A percentile compares a stretch with the other conserved stretches of the same genome.
Evolutionary conservation across 768 basidiomycete genomes (phyloP).

Genomic region (Rossbeevera mucosa): DNA sequence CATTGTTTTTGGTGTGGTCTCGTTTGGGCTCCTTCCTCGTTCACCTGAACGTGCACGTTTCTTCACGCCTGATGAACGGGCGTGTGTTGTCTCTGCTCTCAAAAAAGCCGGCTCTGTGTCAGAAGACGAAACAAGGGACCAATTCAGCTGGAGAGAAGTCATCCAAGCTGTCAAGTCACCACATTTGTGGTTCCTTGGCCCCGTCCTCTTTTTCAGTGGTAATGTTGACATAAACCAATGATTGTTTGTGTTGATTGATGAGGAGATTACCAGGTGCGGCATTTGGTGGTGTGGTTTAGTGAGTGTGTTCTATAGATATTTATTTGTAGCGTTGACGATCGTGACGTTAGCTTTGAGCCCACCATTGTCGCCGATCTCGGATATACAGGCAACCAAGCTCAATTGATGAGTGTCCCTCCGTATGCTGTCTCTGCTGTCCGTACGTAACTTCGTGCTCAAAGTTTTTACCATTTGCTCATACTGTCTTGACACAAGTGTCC

Average conservation of each 20-base stretch:
- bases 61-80: conserved; percentile 47
- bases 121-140: conserved; percentile 39
- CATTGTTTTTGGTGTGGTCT: conserved; percentile 46
- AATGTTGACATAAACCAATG: conserved; percentile 8
- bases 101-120: conserved; percentile 30
- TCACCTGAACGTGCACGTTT: conserved; percentile 45
- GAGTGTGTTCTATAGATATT: background rate
- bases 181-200: conserved; percentile 44
- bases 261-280: conserved; percentile 12
- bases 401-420: conserved; percentile 32
- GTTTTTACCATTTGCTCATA: background rate
- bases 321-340: conserved; percentile 31
- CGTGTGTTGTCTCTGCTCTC: conserved; percentile 35
- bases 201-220: conserved; percentile 53
- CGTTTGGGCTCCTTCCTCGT: conserved; percentile 47
- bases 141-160: conserved; percentile 58
- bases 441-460: conserved; percentile 4
- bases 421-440: conserved; percentile 14
- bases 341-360: conserved; percentile 56
- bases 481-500: conserved; percentile 25
- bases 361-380: conserved; percentile 65
- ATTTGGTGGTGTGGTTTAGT: conserved; percentile 22
- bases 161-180: conserved; percentile 43
- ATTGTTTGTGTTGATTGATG: background rate
- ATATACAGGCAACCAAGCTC: conserved; percentile 47